These are phyloP conservation scores for Boeremia lycopersici DNA, from an alignment of 2,329 filamentous ascomycete species.

Conservation along the genomic window DNA sequence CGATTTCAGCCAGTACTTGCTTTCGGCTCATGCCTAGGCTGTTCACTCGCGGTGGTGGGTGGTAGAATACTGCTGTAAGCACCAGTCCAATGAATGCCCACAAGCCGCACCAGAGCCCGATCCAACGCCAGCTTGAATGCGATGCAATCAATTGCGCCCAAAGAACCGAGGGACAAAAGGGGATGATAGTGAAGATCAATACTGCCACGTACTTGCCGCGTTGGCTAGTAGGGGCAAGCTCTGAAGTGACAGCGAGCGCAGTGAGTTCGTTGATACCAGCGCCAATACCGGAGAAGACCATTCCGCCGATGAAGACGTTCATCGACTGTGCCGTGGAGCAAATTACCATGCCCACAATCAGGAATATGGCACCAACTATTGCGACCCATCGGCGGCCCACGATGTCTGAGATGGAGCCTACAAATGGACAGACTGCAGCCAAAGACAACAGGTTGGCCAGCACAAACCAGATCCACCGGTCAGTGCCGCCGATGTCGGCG, in stretches of 20 bases:
- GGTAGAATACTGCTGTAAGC: slow-evolving; percentile 54
- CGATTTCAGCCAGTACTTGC: slow-evolving; percentile 31
- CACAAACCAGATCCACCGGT: slow-evolving; percentile 64
- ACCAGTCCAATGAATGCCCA: slow-evolving; percentile 60
- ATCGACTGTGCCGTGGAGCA: slow-evolving; percentile 34
- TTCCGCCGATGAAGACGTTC: slow-evolving; percentile 35
- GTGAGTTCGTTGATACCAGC: slow-evolving; percentile 72
- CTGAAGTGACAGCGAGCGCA: slow-evolving; percentile 69
- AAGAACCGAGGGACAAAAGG: slow-evolving; percentile 66
- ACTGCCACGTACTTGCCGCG: slow-evolving; percentile 67
- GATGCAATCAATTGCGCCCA: slow-evolving; percentile 64
- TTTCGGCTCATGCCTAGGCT: slow-evolving; percentile 33
- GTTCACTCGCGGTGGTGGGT: slow-evolving; percentile 50
- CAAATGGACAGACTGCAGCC: slow-evolving; percentile 65
- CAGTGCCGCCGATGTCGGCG: slow-evolving; percentile 63
- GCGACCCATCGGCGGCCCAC: slow-evolving; percentile 41
- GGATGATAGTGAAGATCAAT: slow-evolving; percentile 65
- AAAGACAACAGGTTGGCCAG: slow-evolving; percentile 59
- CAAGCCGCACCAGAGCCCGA: slow-evolving; percentile 58
- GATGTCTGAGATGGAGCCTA: slow-evolving; percentile 54
- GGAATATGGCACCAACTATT: slow-evolving; percentile 36
- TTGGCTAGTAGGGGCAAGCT: slow-evolving; percentile 69
- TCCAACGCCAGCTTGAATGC: slow-evolving; percentile 58
- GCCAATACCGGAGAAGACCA: slow-evolving; percentile 64
- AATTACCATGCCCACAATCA: slow-evolving; percentile 44